Evolutionary conservation across 768 basidiomycete species (phyloP).

Genomic region (Asterophora parasitica): DNA sequence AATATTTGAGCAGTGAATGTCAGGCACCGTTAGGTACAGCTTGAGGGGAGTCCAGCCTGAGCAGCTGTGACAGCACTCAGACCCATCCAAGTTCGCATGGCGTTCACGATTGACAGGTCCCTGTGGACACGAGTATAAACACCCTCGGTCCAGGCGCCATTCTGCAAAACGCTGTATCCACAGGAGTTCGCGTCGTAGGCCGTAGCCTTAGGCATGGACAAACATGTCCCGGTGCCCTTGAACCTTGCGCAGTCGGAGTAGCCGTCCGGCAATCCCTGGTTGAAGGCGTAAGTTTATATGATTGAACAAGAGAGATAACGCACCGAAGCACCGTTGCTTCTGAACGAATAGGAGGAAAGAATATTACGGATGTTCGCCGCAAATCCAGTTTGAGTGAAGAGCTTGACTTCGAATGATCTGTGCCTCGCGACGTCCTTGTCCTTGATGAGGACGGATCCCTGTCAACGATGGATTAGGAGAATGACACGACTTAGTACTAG

Average conservation of each 20-base stretch:
- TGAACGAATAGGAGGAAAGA: constrained; percentile 6
- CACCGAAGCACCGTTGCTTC: constrained; percentile 5
- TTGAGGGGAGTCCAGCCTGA: background rate
- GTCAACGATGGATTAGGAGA: background rate
- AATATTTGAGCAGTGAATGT: too few relatives aligned
- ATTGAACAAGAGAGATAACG: background rate
- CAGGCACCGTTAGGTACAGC: background rate
- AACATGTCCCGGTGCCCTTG: constrained; percentile 2
- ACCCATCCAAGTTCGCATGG: constrained; percentile 5
- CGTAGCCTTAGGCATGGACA: constrained; percentile 3
- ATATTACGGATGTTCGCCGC: constrained; percentile 2
- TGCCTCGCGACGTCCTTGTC: constrained; percentile 6
- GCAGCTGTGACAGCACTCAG: constrained; percentile 2
- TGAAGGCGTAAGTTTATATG: background rate
- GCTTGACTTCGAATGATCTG: constrained; percentile 5
- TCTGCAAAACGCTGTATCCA: constrained; percentile 2
- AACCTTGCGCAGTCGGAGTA: constrained; percentile 3
- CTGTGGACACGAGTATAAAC: constrained; percentile 5
- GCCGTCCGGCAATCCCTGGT: constrained; percentile 5
- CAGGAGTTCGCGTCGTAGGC: constrained; percentile 6
- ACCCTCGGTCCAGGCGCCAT: constrained; percentile 2
- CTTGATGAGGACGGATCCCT: constrained; percentile 6
- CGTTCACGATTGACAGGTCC: constrained; percentile 5
- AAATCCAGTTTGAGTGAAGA: constrained; percentile 8
- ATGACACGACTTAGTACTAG: background rate